A percentile compares a stretch with the other conserved stretches of the same genome.
Conservation (phyloP, 2,329 filamentous ascomycete genomes). For the Delphinella strobiligena region DNA sequence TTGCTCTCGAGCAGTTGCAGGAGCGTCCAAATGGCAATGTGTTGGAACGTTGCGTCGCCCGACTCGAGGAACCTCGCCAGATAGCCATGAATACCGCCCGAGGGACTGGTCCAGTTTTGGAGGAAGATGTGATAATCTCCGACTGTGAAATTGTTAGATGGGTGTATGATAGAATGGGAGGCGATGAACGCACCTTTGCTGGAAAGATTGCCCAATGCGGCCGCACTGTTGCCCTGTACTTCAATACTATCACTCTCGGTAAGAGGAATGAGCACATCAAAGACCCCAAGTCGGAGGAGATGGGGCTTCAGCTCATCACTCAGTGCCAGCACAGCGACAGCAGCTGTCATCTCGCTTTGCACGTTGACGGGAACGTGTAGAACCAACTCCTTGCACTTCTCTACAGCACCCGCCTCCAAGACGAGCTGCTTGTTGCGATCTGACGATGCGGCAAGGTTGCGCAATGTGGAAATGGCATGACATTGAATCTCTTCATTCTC, state of each 20-base stretch:
- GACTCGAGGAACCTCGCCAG: conserved; percentile 85
- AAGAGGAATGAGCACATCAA: conserved; percentile 88
- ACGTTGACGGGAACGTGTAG: conserved; percentile 86
- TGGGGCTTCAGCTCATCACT: conserved; percentile 93
- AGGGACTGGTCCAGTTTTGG: conserved; percentile 82
- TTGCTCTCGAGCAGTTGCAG: conserved; percentile 92
- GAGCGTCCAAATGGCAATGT: conserved; percentile 97
- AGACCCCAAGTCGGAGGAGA: conserved; percentile 81
- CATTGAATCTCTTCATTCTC: conserved; percentile 99
- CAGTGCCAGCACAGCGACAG: conserved; percentile 87
- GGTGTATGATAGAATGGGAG: no score
- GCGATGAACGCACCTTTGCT: conserved; percentile 74
- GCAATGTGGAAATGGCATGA: conserved; percentile 91
- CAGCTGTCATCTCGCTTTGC: conserved; percentile 99
- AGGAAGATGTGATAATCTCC: conserved; percentile 96
- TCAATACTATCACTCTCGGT: conserved; percentile 95
- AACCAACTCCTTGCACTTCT: conserved; percentile 96
- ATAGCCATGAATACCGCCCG: conserved; percentile 92
- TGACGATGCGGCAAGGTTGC: conserved; percentile 91
- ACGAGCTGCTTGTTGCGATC: conserved; percentile 98
- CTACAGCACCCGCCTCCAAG: conserved; percentile 86
- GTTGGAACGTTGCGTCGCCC: conserved; percentile 93
- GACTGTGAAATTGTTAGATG: conserved; percentile 44
- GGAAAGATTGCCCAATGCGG: conserved; percentile 86
- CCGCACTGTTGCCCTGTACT: conserved; percentile 95